A percentile compares a stretch with the other conserved stretches of the same genome.
These are phyloP conservation scores for Rubus idaeus DNA, from an alignment of 306 rosid species.

Conservation along the genomic window DNA sequence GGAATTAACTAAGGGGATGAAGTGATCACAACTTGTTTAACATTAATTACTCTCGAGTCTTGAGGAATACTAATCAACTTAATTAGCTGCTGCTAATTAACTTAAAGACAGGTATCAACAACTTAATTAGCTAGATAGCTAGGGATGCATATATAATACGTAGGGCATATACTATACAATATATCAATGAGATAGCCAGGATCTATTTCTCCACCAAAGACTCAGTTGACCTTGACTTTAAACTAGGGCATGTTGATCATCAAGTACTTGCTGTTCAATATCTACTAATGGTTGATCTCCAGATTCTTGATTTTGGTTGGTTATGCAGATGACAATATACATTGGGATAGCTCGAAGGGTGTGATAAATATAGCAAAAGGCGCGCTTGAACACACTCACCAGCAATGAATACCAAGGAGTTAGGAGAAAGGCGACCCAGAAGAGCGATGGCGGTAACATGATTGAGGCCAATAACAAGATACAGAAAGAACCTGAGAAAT, in stretches of 20 bases:
- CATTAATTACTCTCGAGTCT: too few relatives aligned
- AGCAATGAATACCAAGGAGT: background rate
- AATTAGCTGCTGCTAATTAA: too few relatives aligned
- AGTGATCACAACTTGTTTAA: too few relatives aligned
- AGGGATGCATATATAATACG: background rate
- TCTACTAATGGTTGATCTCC: background rate
- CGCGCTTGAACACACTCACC: background rate
- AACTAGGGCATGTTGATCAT: background rate
- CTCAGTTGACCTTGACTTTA: background rate
- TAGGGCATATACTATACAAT: too few relatives aligned
- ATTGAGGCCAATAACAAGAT: background rate
- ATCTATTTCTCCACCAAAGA: too few relatives aligned
- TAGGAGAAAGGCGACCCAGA: background rate
- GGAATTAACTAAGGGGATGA: too few relatives aligned
- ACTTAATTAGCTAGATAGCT: background rate
- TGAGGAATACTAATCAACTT: background rate
- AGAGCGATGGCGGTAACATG: background rate
- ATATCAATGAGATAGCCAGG: too few relatives aligned
- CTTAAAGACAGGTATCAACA: too few relatives aligned
- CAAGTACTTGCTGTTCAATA: background rate
- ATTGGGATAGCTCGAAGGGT: background rate
- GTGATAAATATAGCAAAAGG: background rate
- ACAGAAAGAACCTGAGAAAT: background rate
- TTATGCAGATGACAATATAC: background rate
- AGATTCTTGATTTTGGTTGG: background rate